Evolutionary conservation across 805 yeast genomes (phyloP).

Genomic region (Grigorovia yakushimaensis): DNA sequence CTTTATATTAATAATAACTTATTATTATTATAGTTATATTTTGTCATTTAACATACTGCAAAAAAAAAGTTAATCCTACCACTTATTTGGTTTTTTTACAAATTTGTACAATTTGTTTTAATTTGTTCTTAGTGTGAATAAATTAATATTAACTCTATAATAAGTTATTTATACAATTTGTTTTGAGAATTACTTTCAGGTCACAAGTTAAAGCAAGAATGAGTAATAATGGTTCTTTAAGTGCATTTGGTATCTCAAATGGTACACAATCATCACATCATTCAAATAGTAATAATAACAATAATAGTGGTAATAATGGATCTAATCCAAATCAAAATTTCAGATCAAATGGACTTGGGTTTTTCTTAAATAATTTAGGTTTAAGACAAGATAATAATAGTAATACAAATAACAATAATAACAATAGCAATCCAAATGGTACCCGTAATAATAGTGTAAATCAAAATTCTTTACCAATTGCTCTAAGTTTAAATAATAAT

Average conservation of each 20-base stretch:
- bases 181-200: not conserved
- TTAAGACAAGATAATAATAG: constrained; percentile 13
- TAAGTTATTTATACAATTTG: too few relatives aligned
- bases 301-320: constrained; percentile 1
- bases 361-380: constrained; percentile 23
- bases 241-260: constrained; percentile 7
- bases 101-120: too few relatives aligned
- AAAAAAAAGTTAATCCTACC: too few relatives aligned
- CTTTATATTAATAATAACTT: too few relatives aligned
- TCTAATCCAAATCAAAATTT: constrained; percentile 1
- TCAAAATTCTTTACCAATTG: constrained; percentile 3
- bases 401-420: not conserved
- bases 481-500: constrained; percentile 4
- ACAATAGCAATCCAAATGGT: not conserved
- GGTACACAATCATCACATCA: not conserved
- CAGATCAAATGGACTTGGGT: not conserved
- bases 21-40: too few relatives aligned
- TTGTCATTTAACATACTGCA: too few relatives aligned
- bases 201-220: not conserved
- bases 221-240: constrained; percentile 1
- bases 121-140: too few relatives aligned
- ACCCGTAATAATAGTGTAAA: not conserved
- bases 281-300: constrained; percentile 1
- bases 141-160: too few relatives aligned
- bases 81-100: too few relatives aligned